Evolutionary conservation across 192 early-diverging fungal species (phyloP).

Genomic region (Dissophora globulifera): DNA sequence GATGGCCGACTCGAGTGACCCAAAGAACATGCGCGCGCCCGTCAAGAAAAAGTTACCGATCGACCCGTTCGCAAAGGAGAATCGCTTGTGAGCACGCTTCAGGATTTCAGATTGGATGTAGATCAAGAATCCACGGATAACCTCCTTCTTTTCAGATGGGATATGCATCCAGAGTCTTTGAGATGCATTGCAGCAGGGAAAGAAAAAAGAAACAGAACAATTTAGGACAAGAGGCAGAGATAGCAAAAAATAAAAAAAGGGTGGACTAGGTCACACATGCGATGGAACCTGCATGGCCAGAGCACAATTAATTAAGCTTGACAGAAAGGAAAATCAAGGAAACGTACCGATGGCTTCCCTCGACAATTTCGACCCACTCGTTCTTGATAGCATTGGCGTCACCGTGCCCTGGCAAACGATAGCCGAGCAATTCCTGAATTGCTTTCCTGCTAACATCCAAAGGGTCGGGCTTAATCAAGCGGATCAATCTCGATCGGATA

Average conservation of each 20-base stretch:
- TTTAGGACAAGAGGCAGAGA: too few relatives aligned
- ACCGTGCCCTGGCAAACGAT: constrained; percentile 70
- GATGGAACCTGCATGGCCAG: too few relatives aligned
- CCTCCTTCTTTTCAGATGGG: constrained; percentile 67
- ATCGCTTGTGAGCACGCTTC: constrained; percentile 68
- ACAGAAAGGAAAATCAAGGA: not conserved
- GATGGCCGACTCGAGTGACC: constrained; percentile 74
- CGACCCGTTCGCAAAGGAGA: constrained; percentile 78
- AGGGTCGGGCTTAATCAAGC: constrained; percentile 70
- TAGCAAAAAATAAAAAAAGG: too few relatives aligned
- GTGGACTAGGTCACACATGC: too few relatives aligned
- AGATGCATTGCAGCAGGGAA: too few relatives aligned
- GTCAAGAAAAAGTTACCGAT: constrained; percentile 87
- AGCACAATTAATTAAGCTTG: too few relatives aligned
- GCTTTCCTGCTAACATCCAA: constrained; percentile 66
- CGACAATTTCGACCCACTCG: constrained; percentile 79
- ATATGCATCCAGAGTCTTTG: constrained; percentile 64
- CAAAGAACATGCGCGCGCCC: constrained; percentile 79
- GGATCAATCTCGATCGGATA: constrained; percentile 70
- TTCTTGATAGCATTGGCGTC: constrained; percentile 67
- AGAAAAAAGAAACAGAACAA: too few relatives aligned
- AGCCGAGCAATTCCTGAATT: constrained; percentile 74
- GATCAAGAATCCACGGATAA: constrained; percentile 78
- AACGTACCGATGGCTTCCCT: constrained; percentile 73
- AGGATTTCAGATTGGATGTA: constrained; percentile 75